phyloP scores from a whole-genome alignment of 257 asterid species.

The Petunia axillaris region DNA sequence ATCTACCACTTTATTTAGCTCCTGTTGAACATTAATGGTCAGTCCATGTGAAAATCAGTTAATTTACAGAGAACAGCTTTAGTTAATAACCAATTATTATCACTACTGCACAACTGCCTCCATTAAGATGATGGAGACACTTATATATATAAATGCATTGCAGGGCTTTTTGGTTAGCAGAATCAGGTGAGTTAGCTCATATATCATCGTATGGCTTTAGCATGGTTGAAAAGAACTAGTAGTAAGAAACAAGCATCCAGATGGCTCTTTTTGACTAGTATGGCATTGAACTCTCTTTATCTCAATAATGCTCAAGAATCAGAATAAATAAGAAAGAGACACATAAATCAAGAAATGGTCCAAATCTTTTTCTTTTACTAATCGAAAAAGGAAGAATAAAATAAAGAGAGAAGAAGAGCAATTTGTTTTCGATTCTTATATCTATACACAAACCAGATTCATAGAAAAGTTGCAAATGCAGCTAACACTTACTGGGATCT shows the following conservation, averaged over 20 bases:
- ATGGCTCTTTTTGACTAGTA: background rate
- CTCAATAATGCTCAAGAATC: slow-evolving; percentile 7
- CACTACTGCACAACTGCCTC: background rate
- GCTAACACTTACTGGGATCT: slow-evolving; percentile 20
- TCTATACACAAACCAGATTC: slow-evolving; percentile 2
- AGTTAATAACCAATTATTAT: slow-evolving; percentile 21
- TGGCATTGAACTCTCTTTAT: background rate
- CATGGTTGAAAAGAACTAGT: too few relatives aligned
- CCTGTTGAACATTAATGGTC: slow-evolving; percentile 20
- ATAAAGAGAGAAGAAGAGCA: background rate
- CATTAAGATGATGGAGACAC: background rate
- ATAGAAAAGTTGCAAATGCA: background rate
- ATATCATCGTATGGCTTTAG: background rate
- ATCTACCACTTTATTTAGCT: slow-evolving; percentile 15
- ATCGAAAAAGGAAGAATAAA: background rate
- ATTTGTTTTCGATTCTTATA: background rate
- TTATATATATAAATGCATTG: background rate
- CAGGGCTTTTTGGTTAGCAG: background rate
- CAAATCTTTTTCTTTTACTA: too few relatives aligned
- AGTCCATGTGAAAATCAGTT: slow-evolving; percentile 20
- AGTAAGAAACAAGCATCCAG: background rate
- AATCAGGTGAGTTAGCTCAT: background rate
- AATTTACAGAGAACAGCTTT: background rate
- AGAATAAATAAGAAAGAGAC: background rate
- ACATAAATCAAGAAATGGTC: too few relatives aligned